These are phyloP conservation scores for Bruguiera parviflora DNA, from an alignment of 345 rosid genomes.

Conservation along the genomic window DNA sequence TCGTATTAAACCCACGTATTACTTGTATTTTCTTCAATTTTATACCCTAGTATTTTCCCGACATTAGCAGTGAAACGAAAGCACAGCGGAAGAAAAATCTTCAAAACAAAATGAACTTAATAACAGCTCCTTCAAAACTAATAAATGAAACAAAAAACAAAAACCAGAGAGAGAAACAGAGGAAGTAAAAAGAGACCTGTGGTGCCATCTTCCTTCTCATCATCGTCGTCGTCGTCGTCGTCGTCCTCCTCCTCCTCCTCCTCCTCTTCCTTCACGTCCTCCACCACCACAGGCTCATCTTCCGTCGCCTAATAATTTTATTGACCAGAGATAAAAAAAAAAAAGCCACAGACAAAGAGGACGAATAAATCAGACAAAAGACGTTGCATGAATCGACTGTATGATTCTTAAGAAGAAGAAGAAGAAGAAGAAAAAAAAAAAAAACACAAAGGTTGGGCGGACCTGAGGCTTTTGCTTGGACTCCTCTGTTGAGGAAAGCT, in stretches of 20 bases:
- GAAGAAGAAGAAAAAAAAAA: no score
- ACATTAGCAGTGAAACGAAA: background rate
- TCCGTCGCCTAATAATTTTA: conserved; percentile 14
- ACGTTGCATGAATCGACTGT: no score
- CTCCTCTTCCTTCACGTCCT: conserved; percentile 70
- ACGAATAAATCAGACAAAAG: no score
- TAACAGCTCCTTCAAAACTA: no score
- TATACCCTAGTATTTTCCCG: no score
- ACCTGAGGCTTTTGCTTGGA: conserved; percentile 40
- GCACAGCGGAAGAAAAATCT: background rate
- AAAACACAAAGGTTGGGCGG: background rate
- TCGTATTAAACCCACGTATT: no score
- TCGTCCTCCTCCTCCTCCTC: conserved; percentile 73
- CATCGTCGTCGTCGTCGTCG: conserved; percentile 38
- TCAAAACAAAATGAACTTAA: background rate
- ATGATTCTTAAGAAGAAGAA: no score
- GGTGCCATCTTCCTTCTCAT: conserved; percentile 49
- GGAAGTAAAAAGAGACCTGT: conserved; percentile 33
- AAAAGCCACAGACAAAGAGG: background rate
- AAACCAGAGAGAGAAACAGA: background rate
- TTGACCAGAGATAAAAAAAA: background rate
- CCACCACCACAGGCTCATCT: conserved; percentile 52
- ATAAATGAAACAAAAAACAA: no score
- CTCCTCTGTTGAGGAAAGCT: conserved; percentile 35
- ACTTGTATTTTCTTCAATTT: no score